Base-by-base conservation (phyloP, 257 asterid species). In the Solanum sitiens region DNA sequence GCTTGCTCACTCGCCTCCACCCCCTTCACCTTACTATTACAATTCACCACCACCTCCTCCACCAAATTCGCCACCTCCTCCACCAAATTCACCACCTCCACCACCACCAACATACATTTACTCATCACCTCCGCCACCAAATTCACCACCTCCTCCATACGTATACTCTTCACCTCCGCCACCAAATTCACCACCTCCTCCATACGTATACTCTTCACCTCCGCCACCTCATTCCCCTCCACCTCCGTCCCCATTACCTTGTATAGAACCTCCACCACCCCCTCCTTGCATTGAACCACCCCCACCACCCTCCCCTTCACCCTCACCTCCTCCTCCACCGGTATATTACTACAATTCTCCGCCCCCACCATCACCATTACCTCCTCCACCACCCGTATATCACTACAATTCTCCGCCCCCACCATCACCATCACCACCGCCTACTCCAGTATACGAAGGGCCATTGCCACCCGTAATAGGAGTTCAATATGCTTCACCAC, bases 401-500 rank as follows among this genome's bases (percentile, higher is more conserved):
- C 83, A 90, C n/a, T 93, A 93, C 8, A 30, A 84, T 8, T 74
- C 90, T 39, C 91, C 92, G 12, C 87, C 91, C 8, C 87, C 92
- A 42, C 35, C 71, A 33, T 45, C 73, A 2, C 74, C 94, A 7
- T 37, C 83, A 2, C 82, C 87, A n/a, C 25, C 76, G 0, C 87
- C 79, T 4, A 74, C 91, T 83, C 47, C 90, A 11, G 91, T 92
- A 70, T 95, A 93, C 67, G 95, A 93, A 92, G 98, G 98, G 72
- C 98, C 98, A 61, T 86, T 95, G 89, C 98, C 98, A 87, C 98
- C 98, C 2, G 87, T 94, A 18, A 53, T 61, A 18, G 96, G 96
- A 61, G 93, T 94, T 23, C 91, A 98, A 63, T 94, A 95, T 70
- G 98, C 98, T 30, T 95, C 98, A 56, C 98, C 98, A 23, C 98